Base-by-base conservation (phyloP, 106 monocot species). In the Amphibolis antarctica region DNA sequence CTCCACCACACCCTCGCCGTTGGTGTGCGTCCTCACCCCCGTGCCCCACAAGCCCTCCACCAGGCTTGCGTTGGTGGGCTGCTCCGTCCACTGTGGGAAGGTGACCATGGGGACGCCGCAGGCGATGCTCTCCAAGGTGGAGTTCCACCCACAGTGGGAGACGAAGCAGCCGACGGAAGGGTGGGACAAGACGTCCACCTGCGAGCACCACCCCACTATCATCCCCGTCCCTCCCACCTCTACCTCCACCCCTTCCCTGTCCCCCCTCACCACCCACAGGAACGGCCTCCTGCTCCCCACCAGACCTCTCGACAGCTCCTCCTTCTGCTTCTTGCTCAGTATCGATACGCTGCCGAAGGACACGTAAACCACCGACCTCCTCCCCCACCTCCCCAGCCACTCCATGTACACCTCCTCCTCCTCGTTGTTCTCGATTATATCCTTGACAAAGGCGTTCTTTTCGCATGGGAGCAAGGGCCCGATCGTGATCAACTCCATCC, bases 221-320 rank as follows among this genome's bases (percentile, higher is more conserved):
- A 50, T 53, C 62, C 70, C 70, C n/a, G 11, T 19, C 23, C 23
- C 65, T 44, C 60, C 60, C 47, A 62, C 12, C 6, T 61, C 45
- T 19, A 31, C 69, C 21, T 29, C 55, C 10, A 29, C n/a, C 55
- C 54, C 66, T 53, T 63, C 59, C 17, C 61, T 17, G 24, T 12
- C 43, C 49, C 69, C 53, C 53, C 77, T 58, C 28, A 64, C 71
- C 53, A 66, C 77, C 77, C 70, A 77, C 25, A 77, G 10, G 47
- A 53, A 77, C 52, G 66, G 52, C 53, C 60, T 14, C 6, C 59
- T 52, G 66, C 36, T 50, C 1, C 43, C 58, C 30, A 30, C 46
- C 20, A 77, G 46, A 20, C 66, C 71, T 3, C 22, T 1, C 1
- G 71, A 65, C 22, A 77, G 53, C 53, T 77, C 72, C 46, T 45